Percentiles rank a stretch among this genome's conserved stretches.
These are phyloP conservation scores for Saccharomyces eubayanus DNA, from an alignment of 805 yeast genomes.

Conservation along the genomic window DNA sequence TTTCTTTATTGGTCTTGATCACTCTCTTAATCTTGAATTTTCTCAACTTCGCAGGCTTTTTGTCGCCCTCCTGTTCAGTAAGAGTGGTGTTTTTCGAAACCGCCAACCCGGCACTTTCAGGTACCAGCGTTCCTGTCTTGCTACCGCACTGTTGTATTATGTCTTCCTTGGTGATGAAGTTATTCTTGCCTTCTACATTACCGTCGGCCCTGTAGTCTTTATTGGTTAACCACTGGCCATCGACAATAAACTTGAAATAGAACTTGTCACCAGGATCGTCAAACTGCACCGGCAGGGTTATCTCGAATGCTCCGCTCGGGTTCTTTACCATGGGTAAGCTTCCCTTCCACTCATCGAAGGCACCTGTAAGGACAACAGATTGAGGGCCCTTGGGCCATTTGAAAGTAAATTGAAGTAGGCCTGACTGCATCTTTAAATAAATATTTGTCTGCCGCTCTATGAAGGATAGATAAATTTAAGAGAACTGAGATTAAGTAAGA, in stretches of 20 bases:
- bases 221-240: slow-evolving; percentile 53
- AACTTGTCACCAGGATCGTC: slow-evolving; percentile 30
- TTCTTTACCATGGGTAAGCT: slow-evolving; percentile 49
- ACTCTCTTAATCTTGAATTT: slow-evolving; percentile 33
- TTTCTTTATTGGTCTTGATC: slow-evolving; percentile 33
- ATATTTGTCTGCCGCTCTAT: not conserved
- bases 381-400: slow-evolving; percentile 42
- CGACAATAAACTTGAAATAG: slow-evolving; percentile 53
- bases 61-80: not conserved
- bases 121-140: not conserved
- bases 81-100: slow-evolving; percentile 7
- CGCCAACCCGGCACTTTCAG: slow-evolving; percentile 3
- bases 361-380: slow-evolving; percentile 58
- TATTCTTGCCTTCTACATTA: slow-evolving; percentile 37
- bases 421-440: not conserved
- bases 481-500: not conserved
- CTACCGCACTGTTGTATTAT: not conserved
- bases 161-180: slow-evolving; percentile 21
- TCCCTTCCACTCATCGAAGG: slow-evolving; percentile 59
- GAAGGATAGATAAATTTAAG: not conserved
- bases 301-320: slow-evolving; percentile 48
- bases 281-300: slow-evolving; percentile 45
- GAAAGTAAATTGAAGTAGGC: slow-evolving; percentile 14
- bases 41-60: slow-evolving; percentile 5
- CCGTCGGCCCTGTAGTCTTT: slow-evolving; percentile 30